phyloP scores from a whole-genome alignment of 1,284 basidiomycete species.

The Ganoderma lucidum region DNA sequence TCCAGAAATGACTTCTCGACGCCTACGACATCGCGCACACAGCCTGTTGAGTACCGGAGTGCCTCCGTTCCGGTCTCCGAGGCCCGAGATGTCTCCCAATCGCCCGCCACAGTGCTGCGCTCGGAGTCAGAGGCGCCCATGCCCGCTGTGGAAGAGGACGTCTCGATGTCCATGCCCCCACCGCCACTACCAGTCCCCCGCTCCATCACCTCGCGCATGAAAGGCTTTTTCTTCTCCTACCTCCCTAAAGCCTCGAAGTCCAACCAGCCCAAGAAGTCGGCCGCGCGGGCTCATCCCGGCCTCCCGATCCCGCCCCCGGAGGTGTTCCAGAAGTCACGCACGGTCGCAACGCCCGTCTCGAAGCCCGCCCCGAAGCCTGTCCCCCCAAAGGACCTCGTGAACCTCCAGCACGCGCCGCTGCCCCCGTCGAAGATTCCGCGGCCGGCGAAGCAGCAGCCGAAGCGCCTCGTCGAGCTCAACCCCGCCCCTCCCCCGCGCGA shows the following conservation, averaged over 20 bases:
- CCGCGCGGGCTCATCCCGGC: constrained; percentile 37
- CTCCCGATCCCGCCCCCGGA: constrained; percentile 63
- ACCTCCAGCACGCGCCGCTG: constrained; percentile 58
- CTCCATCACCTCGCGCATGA: constrained; percentile 45
- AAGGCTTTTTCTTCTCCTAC: constrained; percentile 67
- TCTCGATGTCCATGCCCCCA: constrained; percentile 16
- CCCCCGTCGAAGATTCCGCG: constrained; percentile 55
- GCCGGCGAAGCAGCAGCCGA: constrained; percentile 45
- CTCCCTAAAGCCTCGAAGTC: constrained; percentile 57
- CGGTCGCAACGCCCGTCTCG: constrained; percentile 64
- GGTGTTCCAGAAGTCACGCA: constrained; percentile 57
- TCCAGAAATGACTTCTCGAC: constrained; percentile 15
- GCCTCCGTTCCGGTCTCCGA: constrained; percentile 24
- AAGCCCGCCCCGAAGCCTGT: constrained; percentile 51
- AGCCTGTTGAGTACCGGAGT: constrained; percentile 25
- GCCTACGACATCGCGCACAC: constrained; percentile 3
- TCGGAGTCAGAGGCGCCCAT: constrained; percentile 15
- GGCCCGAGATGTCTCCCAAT: constrained; percentile 12
- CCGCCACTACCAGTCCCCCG: constrained; percentile 21
- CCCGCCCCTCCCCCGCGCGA: constrained; percentile 50
- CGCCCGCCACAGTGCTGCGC: constrained; percentile 10
- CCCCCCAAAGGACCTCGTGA: constrained; percentile 70
- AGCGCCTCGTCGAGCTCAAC: constrained; percentile 63
- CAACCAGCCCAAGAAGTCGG: constrained; percentile 27
- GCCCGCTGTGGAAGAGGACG: background rate